Conservation (phyloP, 176 grass and related monocot species). For the Lolium perenne region DNA sequence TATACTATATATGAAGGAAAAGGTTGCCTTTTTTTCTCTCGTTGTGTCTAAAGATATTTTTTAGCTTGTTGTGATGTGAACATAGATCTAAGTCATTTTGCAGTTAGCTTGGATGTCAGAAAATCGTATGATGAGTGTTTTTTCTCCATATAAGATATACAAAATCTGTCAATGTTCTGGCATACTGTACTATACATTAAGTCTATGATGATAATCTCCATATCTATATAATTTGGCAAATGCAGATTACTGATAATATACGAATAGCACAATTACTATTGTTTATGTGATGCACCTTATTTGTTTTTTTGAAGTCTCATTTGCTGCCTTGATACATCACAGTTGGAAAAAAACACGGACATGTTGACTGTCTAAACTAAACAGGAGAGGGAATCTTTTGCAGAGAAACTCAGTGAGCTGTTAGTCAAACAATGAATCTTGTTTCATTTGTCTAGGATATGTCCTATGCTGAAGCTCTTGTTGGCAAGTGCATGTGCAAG, state of each 20-base stretch:
- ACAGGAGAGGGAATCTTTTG: conserved; percentile 73
- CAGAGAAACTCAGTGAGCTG: conserved; percentile 77
- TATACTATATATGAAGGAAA: conserved; percentile 93
- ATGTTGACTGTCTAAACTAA: conserved; percentile 78
- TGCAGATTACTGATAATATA: neutral
- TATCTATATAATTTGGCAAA: conserved; percentile 28
- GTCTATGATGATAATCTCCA: neutral
- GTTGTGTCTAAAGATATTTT: neutral
- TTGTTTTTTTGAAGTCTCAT: conserved; percentile 33
- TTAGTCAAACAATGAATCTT: conserved; percentile 39
- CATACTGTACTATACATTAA: neutral
- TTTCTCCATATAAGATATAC: neutral
- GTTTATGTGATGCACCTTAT: conserved; percentile 13
- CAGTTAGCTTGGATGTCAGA: neutral
- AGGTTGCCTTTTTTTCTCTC: conserved; percentile 46
- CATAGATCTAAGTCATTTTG: neutral
- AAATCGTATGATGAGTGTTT: neutral
- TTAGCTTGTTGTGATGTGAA: neutral
- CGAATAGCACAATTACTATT: neutral
- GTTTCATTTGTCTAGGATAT: conserved; percentile 12
- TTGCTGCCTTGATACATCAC: conserved; percentile 37
- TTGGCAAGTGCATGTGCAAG: conserved; percentile 71
- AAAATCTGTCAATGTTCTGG: neutral
- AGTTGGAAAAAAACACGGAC: conserved; percentile 84
- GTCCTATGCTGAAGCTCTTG: neutral